Evolutionary conservation across 1,139 yeast species (phyloP).

Genomic region (Saccharomyces hybrid): DNA sequence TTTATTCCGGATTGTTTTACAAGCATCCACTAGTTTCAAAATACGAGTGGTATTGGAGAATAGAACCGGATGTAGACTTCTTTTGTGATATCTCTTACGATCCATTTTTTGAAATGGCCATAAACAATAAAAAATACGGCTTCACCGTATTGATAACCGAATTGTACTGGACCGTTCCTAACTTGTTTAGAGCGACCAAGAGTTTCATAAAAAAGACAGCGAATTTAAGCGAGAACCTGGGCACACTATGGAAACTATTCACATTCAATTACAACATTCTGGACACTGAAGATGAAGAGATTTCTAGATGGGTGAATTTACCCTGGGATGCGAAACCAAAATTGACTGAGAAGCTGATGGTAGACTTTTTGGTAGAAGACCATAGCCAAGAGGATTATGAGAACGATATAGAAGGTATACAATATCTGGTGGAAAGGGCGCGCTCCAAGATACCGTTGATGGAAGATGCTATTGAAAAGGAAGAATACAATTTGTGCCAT

Average conservation of each 20-base stretch:
- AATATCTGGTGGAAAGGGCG: conserved; percentile 13
- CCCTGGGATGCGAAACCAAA: conserved; percentile 17
- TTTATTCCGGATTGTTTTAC: conserved; percentile 38
- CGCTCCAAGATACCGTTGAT: conserved; percentile 14
- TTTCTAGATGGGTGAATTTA: conserved; percentile 22
- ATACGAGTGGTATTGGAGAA: conserved; percentile 89
- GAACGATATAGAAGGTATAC: conserved; percentile 12
- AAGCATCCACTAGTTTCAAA: conserved; percentile 59
- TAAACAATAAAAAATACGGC: conserved; percentile 65
- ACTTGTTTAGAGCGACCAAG: conserved; percentile 61
- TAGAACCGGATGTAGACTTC: conserved; percentile 85
- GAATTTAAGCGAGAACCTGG: conserved; percentile 37
- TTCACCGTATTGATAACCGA: conserved; percentile 72
- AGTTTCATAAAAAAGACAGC: conserved; percentile 46
- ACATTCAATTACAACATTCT: conserved; percentile 31
- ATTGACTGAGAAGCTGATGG: conserved; percentile 23
- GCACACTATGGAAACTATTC: conserved; percentile 53
- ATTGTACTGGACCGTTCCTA: conserved; percentile 70
- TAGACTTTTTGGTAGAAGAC: conserved; percentile 15
- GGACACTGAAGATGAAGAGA: conserved; percentile 13
- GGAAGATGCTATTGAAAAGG: conserved; percentile 48
- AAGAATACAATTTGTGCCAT: conserved; percentile 71
- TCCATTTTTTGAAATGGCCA: conserved; percentile 76
- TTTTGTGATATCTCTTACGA: conserved; percentile 87
- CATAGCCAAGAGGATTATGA: not conserved